Conservation (phyloP, 2,329 filamentous ascomycete genomes). For the Davidsoniella virescens region DNA sequence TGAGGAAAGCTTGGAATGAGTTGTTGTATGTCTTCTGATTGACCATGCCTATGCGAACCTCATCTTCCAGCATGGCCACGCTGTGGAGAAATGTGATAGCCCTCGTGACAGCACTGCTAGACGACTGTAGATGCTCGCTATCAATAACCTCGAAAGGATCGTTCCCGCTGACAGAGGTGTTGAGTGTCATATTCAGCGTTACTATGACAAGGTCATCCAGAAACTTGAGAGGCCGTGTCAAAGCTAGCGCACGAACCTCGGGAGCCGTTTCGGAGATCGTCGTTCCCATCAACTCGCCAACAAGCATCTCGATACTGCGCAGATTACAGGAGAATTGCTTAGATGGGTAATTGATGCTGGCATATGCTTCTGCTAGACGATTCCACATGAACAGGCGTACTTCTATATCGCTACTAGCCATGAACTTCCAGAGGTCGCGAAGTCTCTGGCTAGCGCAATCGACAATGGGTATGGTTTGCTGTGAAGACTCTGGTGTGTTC, state of each 20-base stretch:
- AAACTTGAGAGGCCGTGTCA: slow-evolving; percentile 63
- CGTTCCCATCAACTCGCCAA: slow-evolving; percentile 45
- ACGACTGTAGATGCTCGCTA: slow-evolving; percentile 56
- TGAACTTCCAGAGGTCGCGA: slow-evolving; percentile 69
- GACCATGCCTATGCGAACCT: slow-evolving; percentile 61
- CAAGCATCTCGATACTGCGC: slow-evolving; percentile 69
- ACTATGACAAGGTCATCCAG: slow-evolving; percentile 62
- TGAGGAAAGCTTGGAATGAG: slow-evolving; percentile 36
- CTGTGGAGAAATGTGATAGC: slow-evolving; percentile 63
- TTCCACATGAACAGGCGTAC: slow-evolving; percentile 80
- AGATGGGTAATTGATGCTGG: slow-evolving; percentile 65
- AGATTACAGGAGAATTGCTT: slow-evolving; percentile 82
- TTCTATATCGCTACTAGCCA: slow-evolving; percentile 66
- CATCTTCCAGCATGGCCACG: slow-evolving; percentile 69
- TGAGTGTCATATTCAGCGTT: slow-evolving; percentile 51
- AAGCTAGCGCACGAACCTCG: slow-evolving; percentile 49
- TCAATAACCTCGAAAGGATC: slow-evolving; percentile 65
- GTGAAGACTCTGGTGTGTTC: slow-evolving; percentile 4
- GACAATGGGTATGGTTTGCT: slow-evolving; percentile 25
- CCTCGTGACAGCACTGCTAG: slow-evolving; percentile 54
- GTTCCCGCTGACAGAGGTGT: slow-evolving; percentile 29
- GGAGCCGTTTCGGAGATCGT: slow-evolving; percentile 42
- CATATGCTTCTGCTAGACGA: slow-evolving; percentile 77
- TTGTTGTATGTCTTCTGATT: slow-evolving; percentile 41
- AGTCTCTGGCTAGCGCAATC: slow-evolving; percentile 41